These are phyloP conservation scores for Trichophyton verrucosum DNA, from an alignment of 2,329 filamentous ascomycete genomes.

Conservation along the genomic window DNA sequence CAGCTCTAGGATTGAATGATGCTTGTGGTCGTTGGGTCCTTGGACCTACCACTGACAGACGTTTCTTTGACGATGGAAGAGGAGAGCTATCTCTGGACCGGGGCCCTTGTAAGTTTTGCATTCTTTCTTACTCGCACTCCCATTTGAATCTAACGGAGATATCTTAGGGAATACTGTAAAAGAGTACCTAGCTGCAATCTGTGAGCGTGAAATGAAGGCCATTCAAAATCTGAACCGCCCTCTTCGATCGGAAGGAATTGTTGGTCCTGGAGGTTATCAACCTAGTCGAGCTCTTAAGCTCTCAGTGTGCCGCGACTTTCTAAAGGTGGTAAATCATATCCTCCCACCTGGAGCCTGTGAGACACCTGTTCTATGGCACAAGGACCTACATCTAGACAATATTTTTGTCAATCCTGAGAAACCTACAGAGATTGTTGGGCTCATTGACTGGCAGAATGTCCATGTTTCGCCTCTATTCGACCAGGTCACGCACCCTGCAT, in stretches of 20 bases:
- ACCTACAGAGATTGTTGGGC: constrained; percentile 17
- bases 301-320: background rate
- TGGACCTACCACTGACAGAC: constrained; percentile 2
- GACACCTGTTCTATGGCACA: constrained; percentile 18
- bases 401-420: constrained; percentile 22
- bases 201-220: background rate
- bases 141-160: background rate
- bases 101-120: background rate
- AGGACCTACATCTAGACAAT: constrained; percentile 21
- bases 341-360: no score
- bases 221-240: background rate
- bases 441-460: constrained; percentile 24
- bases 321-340: background rate
- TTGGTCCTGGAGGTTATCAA: background rate
- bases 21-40: constrained; percentile 5
- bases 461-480: constrained; percentile 21
- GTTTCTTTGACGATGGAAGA: constrained; percentile 4
- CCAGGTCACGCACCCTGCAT: constrained; percentile 10
- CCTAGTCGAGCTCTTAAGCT: background rate
- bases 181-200: background rate
- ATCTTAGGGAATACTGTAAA: background rate
- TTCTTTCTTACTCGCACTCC: background rate
- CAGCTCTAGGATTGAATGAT: background rate
- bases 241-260: background rate
- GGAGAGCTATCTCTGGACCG: background rate